Evolutionary conservation across 805 yeast species (phyloP).

Genomic region (Yamadazyma sp.): DNA sequence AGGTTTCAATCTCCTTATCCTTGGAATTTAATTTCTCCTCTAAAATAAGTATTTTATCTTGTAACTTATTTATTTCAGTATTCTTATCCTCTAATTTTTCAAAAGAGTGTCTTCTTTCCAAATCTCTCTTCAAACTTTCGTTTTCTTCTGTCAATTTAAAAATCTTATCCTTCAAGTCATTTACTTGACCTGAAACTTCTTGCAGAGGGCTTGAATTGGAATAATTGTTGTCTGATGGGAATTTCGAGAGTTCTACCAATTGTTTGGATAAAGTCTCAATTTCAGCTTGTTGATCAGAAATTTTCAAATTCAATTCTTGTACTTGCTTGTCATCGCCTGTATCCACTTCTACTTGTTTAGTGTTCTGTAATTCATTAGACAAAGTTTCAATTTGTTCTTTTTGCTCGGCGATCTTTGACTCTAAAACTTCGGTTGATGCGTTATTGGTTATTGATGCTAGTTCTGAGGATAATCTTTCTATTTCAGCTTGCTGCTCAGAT

Average conservation of each 20-base stretch:
- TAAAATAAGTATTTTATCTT: conserved; percentile 13
- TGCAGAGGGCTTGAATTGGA: background rate
- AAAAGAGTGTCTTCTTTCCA: conserved; percentile 11
- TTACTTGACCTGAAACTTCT: background rate
- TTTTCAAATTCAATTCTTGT: conserved; percentile 1
- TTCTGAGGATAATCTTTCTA: no score
- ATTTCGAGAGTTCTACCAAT: conserved; percentile 10
- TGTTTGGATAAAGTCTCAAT: conserved; percentile 9
- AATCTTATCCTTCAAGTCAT: background rate
- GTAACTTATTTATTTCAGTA: conserved; percentile 10
- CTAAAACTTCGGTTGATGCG: background rate
- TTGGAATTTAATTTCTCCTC: conserved; percentile 14
- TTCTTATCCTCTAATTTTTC: conserved; percentile 14
- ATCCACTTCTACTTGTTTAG: no score
- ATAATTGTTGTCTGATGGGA: conserved; percentile 5
- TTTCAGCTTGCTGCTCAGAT: no score
- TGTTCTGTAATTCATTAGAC: background rate
- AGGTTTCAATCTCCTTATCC: conserved; percentile 6
- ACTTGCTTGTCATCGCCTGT: no score
- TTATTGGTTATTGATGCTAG: no score
- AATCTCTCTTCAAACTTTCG: conserved; percentile 9
- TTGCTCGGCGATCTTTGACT: background rate
- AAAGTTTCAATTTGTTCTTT: background rate
- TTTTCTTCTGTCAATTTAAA: conserved; percentile 6
- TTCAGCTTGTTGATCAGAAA: conserved; percentile 9